Conservation (phyloP, 2,329 filamentous ascomycete species). For the Endocalyx cinctus region DNA sequence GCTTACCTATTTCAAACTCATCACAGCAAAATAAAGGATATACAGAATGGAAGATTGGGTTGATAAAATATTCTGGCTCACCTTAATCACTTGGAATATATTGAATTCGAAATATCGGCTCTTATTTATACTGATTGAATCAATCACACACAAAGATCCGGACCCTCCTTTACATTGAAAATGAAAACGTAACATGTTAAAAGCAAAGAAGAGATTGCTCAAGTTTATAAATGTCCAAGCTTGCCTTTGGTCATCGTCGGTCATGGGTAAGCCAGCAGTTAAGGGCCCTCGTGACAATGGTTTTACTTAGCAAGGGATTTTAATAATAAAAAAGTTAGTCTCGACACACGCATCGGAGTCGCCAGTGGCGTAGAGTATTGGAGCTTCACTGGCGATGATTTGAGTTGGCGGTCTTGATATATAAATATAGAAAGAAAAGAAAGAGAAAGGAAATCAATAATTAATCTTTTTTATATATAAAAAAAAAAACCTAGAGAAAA, state of each 20-base stretch:
- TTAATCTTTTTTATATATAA: too few species aligned
- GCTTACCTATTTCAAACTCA: conserved; percentile 26
- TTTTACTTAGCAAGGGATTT: conserved; percentile 61
- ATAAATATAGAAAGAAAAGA: conserved; percentile 26
- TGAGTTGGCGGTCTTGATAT: conserved; percentile 41
- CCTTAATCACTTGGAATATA: too few species aligned
- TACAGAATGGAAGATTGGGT: too few species aligned
- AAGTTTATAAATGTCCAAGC: conserved; percentile 54
- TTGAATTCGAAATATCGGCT: too few species aligned
- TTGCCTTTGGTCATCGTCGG: conserved; percentile 65
- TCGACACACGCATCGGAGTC: conserved; percentile 53
- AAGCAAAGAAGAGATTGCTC: too few species aligned
- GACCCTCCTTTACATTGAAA: too few species aligned
- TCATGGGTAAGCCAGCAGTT: conserved; percentile 58
- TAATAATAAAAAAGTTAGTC: conserved; percentile 45
- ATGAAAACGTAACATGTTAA: too few species aligned
- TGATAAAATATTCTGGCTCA: too few species aligned
- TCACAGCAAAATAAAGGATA: too few species aligned
- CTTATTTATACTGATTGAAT: too few species aligned
- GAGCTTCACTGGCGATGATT: conserved; percentile 36
- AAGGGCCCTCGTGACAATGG: conserved; percentile 66
- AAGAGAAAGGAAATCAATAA: conserved; percentile 24
- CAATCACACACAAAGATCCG: too few species aligned
- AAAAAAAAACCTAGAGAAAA: conserved; percentile 11
- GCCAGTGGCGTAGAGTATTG: conserved; percentile 39